These are phyloP conservation scores for Hyaloscypha variabilis DNA, from an alignment of 495 filamentous ascomycete genomes.

Conservation along the genomic window DNA sequence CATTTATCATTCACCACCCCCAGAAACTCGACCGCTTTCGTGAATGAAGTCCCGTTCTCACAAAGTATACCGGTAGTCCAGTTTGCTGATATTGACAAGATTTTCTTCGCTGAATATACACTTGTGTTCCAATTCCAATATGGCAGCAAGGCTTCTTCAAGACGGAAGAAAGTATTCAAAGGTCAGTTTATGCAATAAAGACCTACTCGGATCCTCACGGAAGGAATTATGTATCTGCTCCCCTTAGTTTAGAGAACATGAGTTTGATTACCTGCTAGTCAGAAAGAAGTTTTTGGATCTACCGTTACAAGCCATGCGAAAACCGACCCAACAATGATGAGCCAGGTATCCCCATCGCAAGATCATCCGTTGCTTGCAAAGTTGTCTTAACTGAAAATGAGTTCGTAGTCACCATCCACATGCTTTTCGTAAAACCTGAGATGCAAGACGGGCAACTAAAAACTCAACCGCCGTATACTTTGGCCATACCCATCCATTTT, in stretches of 20 bases:
- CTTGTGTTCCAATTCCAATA: no score
- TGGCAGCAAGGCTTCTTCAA: neutral
- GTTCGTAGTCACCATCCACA: constrained; percentile 15
- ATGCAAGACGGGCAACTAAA: constrained; percentile 20
- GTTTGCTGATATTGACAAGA: no score
- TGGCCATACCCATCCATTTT: constrained; percentile 17
- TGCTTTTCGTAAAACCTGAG: constrained; percentile 16
- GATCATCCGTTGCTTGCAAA: constrained; percentile 19
- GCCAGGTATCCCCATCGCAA: constrained; percentile 13
- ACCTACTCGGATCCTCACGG: neutral
- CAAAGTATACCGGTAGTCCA: no score
- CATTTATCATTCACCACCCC: no score
- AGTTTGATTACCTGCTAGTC: constrained; percentile 23
- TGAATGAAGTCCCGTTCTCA: no score
- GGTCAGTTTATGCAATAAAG: neutral
- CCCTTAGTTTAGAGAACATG: neutral
- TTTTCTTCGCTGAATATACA: no score
- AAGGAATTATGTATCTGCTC: neutral
- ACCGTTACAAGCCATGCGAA: constrained; percentile 28
- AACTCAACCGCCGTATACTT: constrained; percentile 21
- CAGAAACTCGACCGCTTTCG: no score
- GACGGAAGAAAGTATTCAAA: neutral
- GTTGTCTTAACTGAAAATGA: constrained; percentile 11
- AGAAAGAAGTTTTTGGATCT: constrained; percentile 27
- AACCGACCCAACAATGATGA: constrained; percentile 22